Evolutionary conservation across 306 rosid species (phyloP).

Genomic region (Hippophae tibetana): DNA sequence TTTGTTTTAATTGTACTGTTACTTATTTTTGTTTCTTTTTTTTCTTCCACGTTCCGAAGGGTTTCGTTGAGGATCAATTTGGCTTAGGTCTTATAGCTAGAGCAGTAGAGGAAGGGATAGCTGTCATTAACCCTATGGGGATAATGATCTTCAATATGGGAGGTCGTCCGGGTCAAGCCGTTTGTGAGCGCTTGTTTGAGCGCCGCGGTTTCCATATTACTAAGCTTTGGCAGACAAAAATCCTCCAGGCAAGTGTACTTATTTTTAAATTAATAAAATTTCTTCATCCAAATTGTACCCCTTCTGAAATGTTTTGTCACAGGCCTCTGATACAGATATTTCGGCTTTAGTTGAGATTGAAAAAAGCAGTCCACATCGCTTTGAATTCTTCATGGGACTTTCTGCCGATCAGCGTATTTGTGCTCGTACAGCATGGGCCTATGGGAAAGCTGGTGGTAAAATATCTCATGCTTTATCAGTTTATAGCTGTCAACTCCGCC

Average conservation of each 20-base stretch:
- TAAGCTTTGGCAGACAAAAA: slow-evolving; percentile 97
- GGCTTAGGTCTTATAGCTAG: slow-evolving; percentile 95
- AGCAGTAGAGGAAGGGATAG: slow-evolving; percentile 96
- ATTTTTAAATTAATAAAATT: slow-evolving; percentile 14
- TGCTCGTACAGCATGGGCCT: slow-evolving; percentile 97
- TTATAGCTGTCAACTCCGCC: slow-evolving; percentile 94
- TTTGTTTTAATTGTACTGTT: background rate
- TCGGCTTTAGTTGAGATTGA: slow-evolving; percentile 94
- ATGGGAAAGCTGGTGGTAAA: slow-evolving; percentile 79
- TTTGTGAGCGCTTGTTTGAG: slow-evolving; percentile 84
- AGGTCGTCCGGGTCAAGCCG: slow-evolving; percentile 98
- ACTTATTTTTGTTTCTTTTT: slow-evolving; percentile 6
- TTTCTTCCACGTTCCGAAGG: slow-evolving; percentile 30
- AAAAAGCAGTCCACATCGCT: slow-evolving; percentile 95
- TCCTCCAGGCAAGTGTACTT: slow-evolving; percentile 61
- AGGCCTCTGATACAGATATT: slow-evolving; percentile 97
- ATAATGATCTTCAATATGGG: slow-evolving; percentile 97
- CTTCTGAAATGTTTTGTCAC: slow-evolving; percentile 25
- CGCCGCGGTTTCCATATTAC: slow-evolving; percentile 79
- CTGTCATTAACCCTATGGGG: slow-evolving; percentile 81
- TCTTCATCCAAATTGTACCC: slow-evolving; percentile 14
- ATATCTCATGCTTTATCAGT: slow-evolving; percentile 95
- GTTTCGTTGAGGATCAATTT: slow-evolving; percentile 98
- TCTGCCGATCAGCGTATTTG: slow-evolving; percentile 94
- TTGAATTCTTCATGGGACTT: slow-evolving; percentile 99